phyloP scores from a whole-genome alignment of 192 early-diverging fungal species.

The Fimicolochytrium jonesii region DNA sequence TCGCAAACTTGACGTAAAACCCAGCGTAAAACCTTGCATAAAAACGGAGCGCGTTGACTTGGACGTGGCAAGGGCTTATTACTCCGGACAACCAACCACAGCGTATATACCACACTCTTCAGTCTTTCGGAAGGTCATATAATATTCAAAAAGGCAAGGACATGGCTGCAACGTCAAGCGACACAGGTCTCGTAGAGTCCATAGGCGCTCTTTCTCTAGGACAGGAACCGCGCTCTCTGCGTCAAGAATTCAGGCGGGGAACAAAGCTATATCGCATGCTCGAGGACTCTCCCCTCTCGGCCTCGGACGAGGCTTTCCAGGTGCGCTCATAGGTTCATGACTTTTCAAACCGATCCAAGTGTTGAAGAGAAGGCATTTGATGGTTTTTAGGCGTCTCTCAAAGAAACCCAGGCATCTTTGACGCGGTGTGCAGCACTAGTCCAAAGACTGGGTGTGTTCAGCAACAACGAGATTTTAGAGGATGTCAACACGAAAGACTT shows the following conservation, averaged over 20 bases:
- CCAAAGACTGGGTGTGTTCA: slow-evolving; percentile 68
- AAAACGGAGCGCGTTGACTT: too few relatives aligned
- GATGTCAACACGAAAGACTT: slow-evolving; percentile 83
- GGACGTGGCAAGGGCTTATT: too few relatives aligned
- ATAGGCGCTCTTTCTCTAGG: too few relatives aligned
- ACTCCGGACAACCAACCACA: too few relatives aligned
- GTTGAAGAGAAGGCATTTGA: too few relatives aligned
- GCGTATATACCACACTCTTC: too few relatives aligned
- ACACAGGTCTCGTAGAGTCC: too few relatives aligned
- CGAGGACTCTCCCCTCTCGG: slow-evolving; percentile 40
- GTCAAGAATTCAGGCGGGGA: background rate
- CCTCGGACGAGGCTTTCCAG: slow-evolving; percentile 38
- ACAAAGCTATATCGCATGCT: slow-evolving; percentile 15
- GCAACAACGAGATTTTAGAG: slow-evolving; percentile 80
- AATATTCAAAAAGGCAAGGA: too few relatives aligned
- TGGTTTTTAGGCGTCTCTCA: slow-evolving; percentile 48
- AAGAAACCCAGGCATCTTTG: slow-evolving; percentile 42
- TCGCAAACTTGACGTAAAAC: too few relatives aligned
- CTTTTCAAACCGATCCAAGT: background rate
- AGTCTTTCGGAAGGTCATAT: too few relatives aligned
- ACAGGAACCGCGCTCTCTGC: slow-evolving; percentile 4
- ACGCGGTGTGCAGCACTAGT: slow-evolving; percentile 45
- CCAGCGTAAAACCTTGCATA: too few relatives aligned
- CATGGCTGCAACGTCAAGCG: too few relatives aligned
- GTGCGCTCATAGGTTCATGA: background rate